Evolutionary conservation across 2,329 filamentous ascomycete genomes (phyloP).

Genomic region (Colletotrichum cuscutae): DNA sequence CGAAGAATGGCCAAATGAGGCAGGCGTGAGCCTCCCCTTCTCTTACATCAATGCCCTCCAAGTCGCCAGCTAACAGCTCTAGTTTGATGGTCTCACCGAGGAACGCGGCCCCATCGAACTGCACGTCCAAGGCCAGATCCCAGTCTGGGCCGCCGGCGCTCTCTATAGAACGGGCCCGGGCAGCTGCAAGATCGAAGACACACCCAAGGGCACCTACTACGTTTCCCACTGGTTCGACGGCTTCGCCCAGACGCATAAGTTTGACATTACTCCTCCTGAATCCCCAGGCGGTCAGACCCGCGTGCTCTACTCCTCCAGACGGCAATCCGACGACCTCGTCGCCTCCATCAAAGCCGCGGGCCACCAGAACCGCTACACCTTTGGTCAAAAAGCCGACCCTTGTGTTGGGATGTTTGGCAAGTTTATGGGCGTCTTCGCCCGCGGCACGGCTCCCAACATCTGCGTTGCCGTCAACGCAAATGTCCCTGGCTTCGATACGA

Average conservation of each 20-base stretch:
- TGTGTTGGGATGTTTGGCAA: conserved; percentile 81
- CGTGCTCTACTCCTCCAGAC: conserved; percentile 78
- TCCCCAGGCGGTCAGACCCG: conserved; percentile 40
- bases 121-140: conserved; percentile 72
- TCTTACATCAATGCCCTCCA: not conserved
- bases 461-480: conserved; percentile 74
- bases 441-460: conserved; percentile 62
- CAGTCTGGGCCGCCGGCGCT: conserved; percentile 75
- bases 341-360: conserved; percentile 71
- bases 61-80: not conserved
- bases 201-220: conserved; percentile 67
- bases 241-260: conserved; percentile 76
- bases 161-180: conserved; percentile 82
- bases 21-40: conserved; percentile 49
- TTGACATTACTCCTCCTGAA: conserved; percentile 67
- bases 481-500: conserved; percentile 62
- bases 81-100: conserved; percentile 77
- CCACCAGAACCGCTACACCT: conserved; percentile 65
- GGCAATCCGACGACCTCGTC: conserved; percentile 72
- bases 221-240: conserved; percentile 86
- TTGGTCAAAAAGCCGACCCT: conserved; percentile 78
- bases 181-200: conserved; percentile 67
- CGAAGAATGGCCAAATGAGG: conserved; percentile 59
- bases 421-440: conserved; percentile 68
- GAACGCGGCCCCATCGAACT: conserved; percentile 73